These are phyloP conservation scores for Ilex paraguariensis DNA, from an alignment of 305 asterid genomes.

Conservation along the genomic window DNA sequence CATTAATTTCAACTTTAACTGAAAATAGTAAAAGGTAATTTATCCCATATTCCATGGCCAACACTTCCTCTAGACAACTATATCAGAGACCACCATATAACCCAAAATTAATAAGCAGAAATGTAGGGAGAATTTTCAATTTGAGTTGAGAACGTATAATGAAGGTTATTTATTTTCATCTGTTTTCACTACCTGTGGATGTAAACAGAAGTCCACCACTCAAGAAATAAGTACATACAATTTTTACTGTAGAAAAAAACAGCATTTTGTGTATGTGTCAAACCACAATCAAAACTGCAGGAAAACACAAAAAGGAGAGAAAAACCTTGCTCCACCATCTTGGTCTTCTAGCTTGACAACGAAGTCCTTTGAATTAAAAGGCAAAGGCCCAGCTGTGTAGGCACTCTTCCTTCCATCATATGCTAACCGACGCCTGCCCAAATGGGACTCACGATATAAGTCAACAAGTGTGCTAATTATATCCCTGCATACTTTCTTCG, in stretches of 20 bases:
- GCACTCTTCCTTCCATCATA: slow-evolving; percentile 79
- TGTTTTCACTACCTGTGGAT: no score
- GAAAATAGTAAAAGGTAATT: neutral
- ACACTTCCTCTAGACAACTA: neutral
- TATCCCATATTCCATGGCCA: neutral
- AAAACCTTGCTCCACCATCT: slow-evolving; percentile 33
- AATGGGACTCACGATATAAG: slow-evolving; percentile 23
- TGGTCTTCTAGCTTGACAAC: slow-evolving; percentile 33
- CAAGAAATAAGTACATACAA: neutral
- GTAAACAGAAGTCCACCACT: neutral
- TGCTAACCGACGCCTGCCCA: slow-evolving; percentile 42
- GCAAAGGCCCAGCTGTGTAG: slow-evolving; percentile 64
- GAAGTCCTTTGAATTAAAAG: slow-evolving; percentile 66
- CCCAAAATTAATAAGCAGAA: no score
- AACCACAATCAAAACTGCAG: neutral
- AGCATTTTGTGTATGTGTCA: neutral
- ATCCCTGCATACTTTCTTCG: slow-evolving; percentile 46
- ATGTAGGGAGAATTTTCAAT: no score
- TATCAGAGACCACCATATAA: neutral
- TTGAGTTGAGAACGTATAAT: no score
- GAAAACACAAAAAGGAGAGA: neutral
- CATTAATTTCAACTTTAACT: no score
- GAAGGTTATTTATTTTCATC: no score
- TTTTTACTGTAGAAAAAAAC: neutral
- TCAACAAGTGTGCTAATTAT: slow-evolving; percentile 33